A percentile compares a stretch with the other conserved stretches of the same genome.
Evolutionary conservation across 768 basidiomycete genomes (phyloP).

Genomic region (Obba rivulosa): DNA sequence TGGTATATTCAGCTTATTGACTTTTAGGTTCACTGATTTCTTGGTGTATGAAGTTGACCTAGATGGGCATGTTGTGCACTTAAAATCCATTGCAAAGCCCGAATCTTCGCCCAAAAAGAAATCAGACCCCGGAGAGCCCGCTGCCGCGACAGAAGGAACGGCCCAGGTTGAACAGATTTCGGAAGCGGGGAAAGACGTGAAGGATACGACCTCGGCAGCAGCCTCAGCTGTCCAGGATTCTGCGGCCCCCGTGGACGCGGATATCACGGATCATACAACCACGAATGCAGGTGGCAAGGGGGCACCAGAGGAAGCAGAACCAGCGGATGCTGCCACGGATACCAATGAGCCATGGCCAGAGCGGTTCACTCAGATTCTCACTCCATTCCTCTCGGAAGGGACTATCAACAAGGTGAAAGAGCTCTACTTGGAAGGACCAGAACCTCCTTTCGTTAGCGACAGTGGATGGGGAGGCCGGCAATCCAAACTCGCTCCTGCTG

Average conservation of each 20-base stretch:
- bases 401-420: conserved; percentile 59
- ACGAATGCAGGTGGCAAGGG: too few relatives aligned
- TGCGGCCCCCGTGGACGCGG: neutral
- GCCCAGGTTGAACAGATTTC: too few relatives aligned
- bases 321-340: conserved; percentile 13
- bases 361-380: conserved; percentile 47
- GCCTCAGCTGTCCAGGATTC: conserved; percentile 4
- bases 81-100: conserved; percentile 76
- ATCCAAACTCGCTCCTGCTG: conserved; percentile 27
- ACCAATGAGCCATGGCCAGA: conserved; percentile 61
- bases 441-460: conserved; percentile 70
- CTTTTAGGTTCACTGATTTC: conserved; percentile 89
- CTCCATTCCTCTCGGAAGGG: conserved; percentile 58
- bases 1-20: conserved; percentile 3
- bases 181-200: neutral
- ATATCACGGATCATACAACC: neutral
- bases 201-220: neutral
- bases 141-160: neutral
- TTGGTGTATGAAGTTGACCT: conserved; percentile 88
- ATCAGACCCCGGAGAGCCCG: neutral
- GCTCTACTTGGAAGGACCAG: conserved; percentile 77
- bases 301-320: conserved; percentile 10
- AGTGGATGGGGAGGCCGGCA: conserved; percentile 63
- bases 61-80: conserved; percentile 71
- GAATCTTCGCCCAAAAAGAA: conserved; percentile 43